These are phyloP conservation scores for Amoeboaphelidium protococcarum DNA, from an alignment of 371 early-diverging fungal genomes.

Conservation along the genomic window DNA sequence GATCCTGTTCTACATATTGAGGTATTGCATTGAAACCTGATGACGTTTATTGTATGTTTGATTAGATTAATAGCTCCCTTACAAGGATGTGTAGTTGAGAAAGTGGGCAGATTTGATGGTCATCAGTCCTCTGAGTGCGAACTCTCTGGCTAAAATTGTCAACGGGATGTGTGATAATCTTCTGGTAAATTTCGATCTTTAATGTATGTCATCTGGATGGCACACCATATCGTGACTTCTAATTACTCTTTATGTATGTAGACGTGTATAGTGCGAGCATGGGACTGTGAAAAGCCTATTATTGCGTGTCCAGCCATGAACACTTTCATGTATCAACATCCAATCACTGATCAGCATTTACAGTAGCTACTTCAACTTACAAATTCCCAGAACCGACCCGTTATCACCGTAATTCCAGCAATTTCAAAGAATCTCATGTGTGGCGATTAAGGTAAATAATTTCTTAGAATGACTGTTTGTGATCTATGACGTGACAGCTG, in stretches of 20 bases:
- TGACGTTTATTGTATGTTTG: neutral
- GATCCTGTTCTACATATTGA: conserved; percentile 90
- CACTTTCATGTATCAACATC: conserved; percentile 87
- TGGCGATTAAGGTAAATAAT: conserved; percentile 48
- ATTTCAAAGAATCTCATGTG: conserved; percentile 68
- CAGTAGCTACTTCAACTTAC: no score
- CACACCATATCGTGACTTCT: neutral
- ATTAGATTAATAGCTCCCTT: neutral
- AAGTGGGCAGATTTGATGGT: conserved; percentile 82
- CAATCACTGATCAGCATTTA: conserved; percentile 49
- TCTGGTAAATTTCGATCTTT: conserved; percentile 20
- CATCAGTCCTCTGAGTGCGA: conserved; percentile 77
- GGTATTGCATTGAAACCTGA: conserved; percentile 11
- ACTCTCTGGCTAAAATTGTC: conserved; percentile 72
- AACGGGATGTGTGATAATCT: conserved; percentile 82
- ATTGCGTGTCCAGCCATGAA: conserved; percentile 88
- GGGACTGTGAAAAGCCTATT: conserved; percentile 42
- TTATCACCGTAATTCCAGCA: conserved; percentile 38
- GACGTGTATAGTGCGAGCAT: conserved; percentile 77
- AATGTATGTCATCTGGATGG: neutral
- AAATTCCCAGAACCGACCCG: no score
- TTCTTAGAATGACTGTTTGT: neutral
- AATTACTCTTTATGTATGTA: conserved; percentile 7
- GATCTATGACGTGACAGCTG: neutral
- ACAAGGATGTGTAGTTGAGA: conserved; percentile 25